Evolutionary conservation across 805 yeast species (phyloP), one percentile per base, ranked within the genome.

Genomic region (Schwanniomyces sp.): DNA sequence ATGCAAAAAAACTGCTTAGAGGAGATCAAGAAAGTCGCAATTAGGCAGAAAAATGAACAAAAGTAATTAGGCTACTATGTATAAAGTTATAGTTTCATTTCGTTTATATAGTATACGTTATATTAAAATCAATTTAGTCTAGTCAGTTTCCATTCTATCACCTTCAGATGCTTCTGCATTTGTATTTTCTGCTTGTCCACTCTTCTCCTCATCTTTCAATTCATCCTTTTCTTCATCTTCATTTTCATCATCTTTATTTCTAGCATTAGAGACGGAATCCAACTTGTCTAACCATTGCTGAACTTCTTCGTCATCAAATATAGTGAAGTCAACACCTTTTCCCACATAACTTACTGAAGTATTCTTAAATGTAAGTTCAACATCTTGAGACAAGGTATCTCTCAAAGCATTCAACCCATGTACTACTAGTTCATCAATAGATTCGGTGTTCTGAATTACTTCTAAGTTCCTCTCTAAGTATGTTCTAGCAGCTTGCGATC

Each of bases 401-500:
- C 97, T 85, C 62, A 94, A 78, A 0, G 99, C 96, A 56, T 84
- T 85, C 57, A 94, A 84, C 4, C 96, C 98, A 58, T 84, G 91
- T 38, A 85, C 82, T 51, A 94, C 83, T 55, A 94, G 80, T 57
- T 88, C 84, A 58, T 90, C 95, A 37, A 82, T 70, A 34, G 78
- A 72, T 10, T 80, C 72, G 7, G 83, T 72, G 46, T 79, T 77
- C 16, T 82, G 72, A 56, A 89, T 88, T 27, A 75, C 74, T 32
- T 88, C 90, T 62, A 85, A 77, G 56, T 86, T 85, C 63, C 96
- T 84, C 70, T 94, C 99, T 63, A 94, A 74, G 58, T 90, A 94
- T 2, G 99, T 94, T 73, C 96, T 84, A 12, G 97, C 97, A 43
- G 98, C 98, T 71, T 94, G 99, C 2, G 98, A 92, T 64, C 99